Conservation (phyloP, 495 filamentous ascomycete species). For the Pseudotulostoma volvatum region DNA sequence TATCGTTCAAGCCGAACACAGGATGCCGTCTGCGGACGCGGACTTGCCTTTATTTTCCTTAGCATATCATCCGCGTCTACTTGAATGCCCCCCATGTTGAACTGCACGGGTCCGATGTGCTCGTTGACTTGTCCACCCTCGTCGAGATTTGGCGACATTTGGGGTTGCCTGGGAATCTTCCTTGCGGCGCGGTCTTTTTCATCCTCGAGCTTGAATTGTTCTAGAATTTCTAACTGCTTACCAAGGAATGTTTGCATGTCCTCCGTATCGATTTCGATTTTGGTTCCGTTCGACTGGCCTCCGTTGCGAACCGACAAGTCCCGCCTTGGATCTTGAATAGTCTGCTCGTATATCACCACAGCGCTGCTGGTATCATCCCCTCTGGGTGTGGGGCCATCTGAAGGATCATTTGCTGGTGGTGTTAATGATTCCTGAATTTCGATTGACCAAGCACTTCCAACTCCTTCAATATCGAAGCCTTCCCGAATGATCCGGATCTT, state of each 20-base stretch:
- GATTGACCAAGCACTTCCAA: slow-evolving; percentile 68
- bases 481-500: slow-evolving; percentile 92
- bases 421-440: slow-evolving; percentile 50
- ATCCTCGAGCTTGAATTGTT: slow-evolving; percentile 49
- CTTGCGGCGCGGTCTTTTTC: slow-evolving; percentile 33
- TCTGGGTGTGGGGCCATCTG: slow-evolving; percentile 8
- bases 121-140: slow-evolving; percentile 54
- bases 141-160: slow-evolving; percentile 27
- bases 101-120: slow-evolving; percentile 88
- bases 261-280: slow-evolving; percentile 50
- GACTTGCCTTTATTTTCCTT: slow-evolving; percentile 62
- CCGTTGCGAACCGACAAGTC: slow-evolving; percentile 36
- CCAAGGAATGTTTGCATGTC: slow-evolving; percentile 68
- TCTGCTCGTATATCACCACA: slow-evolving; percentile 60
- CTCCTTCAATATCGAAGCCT: slow-evolving; percentile 78
- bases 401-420: slow-evolving; percentile 11
- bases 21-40: neutral
- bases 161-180: slow-evolving; percentile 24
- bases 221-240: slow-evolving; percentile 55
- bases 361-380: slow-evolving; percentile 38
- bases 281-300: slow-evolving; percentile 27
- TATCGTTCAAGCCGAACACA: too few relatives aligned
- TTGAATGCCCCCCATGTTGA: slow-evolving; percentile 94
- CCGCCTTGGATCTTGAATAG: slow-evolving; percentile 54
- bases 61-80: slow-evolving; percentile 94